phyloP scores from a whole-genome alignment of 768 basidiomycete genomes.

The Suillus lakei region DNA sequence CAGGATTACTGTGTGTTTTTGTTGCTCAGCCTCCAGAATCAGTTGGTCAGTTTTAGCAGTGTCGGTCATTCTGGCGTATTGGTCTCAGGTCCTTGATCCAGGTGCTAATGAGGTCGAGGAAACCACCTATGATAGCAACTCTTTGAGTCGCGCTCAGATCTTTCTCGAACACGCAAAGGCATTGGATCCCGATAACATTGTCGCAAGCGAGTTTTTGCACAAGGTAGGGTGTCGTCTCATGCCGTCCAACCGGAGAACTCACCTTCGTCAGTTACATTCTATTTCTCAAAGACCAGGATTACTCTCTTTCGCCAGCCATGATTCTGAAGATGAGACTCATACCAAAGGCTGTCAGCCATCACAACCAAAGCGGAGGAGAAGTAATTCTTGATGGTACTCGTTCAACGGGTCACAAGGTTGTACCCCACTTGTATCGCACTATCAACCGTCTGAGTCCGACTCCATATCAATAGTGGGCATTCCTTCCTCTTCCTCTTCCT shows the following conservation, averaged over 20 bases:
- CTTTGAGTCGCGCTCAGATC: constrained; percentile 50
- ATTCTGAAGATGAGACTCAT: background rate
- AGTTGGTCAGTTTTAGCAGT: constrained; percentile 7
- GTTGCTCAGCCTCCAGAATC: constrained; percentile 48
- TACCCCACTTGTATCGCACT: background rate
- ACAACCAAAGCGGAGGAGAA: constrained; percentile 4
- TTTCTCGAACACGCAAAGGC: constrained; percentile 67
- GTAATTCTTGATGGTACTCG: background rate
- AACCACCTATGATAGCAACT: constrained; percentile 43
- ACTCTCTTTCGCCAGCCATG: constrained; percentile 1
- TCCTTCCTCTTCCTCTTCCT: constrained; percentile 72
- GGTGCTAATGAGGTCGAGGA: background rate
- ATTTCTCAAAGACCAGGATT: constrained; percentile 22
- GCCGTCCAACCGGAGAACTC: background rate
- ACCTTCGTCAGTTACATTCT: constrained; percentile 15
- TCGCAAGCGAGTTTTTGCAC: constrained; percentile 56
- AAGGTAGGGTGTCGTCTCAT: constrained; percentile 46
- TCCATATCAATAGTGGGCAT: constrained; percentile 80
- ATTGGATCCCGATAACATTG: constrained; percentile 60
- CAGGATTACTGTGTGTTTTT: constrained; percentile 74
- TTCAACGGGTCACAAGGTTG: background rate
- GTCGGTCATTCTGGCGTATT: background rate
- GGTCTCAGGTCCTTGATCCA: background rate
- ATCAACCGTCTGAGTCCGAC: constrained; percentile 68
- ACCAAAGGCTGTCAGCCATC: constrained; percentile 13